A percentile compares a stretch with the other conserved stretches of the same genome.
Evolutionary conservation across 768 basidiomycete species (phyloP).

Genomic region (Tulasnella sp.): DNA sequence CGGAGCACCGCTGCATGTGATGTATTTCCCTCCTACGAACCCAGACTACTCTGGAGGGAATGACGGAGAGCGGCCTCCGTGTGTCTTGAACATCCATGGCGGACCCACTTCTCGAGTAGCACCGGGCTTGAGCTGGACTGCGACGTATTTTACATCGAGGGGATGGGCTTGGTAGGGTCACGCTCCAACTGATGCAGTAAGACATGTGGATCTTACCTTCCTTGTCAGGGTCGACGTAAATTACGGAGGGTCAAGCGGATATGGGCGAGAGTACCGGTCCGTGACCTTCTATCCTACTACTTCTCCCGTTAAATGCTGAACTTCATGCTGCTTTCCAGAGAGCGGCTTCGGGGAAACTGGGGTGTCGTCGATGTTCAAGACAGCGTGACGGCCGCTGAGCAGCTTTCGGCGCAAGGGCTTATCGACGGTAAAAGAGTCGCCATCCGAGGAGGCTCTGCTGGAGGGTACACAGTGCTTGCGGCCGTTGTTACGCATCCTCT

Average conservation of each 20-base stretch:
- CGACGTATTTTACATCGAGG: constrained; percentile 55
- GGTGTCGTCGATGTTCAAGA: constrained; percentile 65
- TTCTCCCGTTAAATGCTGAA: neutral
- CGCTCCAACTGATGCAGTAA: neutral
- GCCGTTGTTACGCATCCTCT: constrained; percentile 30
- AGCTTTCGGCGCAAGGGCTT: constrained; percentile 39
- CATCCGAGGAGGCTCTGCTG: constrained; percentile 58
- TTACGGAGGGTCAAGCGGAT: constrained; percentile 64
- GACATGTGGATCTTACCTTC: neutral
- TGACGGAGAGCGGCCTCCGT: constrained; percentile 51
- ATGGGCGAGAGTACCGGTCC: constrained; percentile 54
- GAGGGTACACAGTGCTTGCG: constrained; percentile 57
- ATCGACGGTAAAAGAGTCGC: constrained; percentile 53
- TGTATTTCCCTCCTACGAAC: constrained; percentile 59
- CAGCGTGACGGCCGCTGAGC: constrained; percentile 42
- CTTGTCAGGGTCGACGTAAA: constrained; percentile 54
- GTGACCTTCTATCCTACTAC: too few species aligned
- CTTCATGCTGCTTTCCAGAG: constrained; percentile 18
- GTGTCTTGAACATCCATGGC: constrained; percentile 54
- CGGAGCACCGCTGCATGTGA: constrained; percentile 40
- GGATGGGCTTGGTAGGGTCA: constrained; percentile 57
- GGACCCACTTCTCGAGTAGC: constrained; percentile 46
- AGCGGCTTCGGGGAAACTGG: constrained; percentile 54
- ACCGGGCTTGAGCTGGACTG: constrained; percentile 42
- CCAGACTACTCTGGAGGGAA: constrained; percentile 42